Evolutionary conservation across 345 rosid genomes (phyloP).

Genomic region (Euclidium syriacum): DNA sequence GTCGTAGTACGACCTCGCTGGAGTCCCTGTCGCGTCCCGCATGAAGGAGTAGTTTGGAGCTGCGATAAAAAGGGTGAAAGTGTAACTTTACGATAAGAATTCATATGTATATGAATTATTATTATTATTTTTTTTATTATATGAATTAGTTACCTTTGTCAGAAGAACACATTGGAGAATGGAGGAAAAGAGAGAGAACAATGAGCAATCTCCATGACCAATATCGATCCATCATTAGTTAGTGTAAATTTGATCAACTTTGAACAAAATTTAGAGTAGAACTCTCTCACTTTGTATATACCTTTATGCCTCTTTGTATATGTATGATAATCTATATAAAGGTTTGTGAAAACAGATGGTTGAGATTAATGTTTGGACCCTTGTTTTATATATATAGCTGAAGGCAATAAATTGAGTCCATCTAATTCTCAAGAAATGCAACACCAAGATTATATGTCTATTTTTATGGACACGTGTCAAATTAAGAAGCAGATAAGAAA

Average conservation of each 20-base stretch:
- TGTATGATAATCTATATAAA: background rate
- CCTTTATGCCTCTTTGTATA: background rate
- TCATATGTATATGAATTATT: background rate
- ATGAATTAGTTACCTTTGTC: constrained; percentile 22
- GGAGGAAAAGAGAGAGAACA: constrained; percentile 11
- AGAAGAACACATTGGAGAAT: constrained; percentile 10
- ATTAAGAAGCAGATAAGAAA: background rate
- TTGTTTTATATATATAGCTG: constrained; percentile 11
- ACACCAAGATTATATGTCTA: constrained; percentile 17
- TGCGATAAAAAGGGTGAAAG: constrained; percentile 14
- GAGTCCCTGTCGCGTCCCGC: constrained; percentile 48
- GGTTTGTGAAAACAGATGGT: background rate
- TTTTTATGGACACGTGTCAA: constrained; percentile 21
- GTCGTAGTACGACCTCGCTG: constrained; percentile 32
- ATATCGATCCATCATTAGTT: background rate
- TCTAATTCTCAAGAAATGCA: constrained; percentile 25
- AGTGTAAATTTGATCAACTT: background rate
- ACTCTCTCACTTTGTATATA: background rate
- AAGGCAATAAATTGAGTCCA: constrained; percentile 20
- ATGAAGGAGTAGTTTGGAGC: constrained; percentile 69
- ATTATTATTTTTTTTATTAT: background rate
- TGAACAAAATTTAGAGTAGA: background rate
- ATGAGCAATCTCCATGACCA: constrained; percentile 14
- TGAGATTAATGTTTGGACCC: constrained; percentile 6
- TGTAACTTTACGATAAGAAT: background rate